These are phyloP conservation scores for Eucalyptus tenuipes DNA, from an alignment of 345 rosid species.

Conservation along the genomic window DNA sequence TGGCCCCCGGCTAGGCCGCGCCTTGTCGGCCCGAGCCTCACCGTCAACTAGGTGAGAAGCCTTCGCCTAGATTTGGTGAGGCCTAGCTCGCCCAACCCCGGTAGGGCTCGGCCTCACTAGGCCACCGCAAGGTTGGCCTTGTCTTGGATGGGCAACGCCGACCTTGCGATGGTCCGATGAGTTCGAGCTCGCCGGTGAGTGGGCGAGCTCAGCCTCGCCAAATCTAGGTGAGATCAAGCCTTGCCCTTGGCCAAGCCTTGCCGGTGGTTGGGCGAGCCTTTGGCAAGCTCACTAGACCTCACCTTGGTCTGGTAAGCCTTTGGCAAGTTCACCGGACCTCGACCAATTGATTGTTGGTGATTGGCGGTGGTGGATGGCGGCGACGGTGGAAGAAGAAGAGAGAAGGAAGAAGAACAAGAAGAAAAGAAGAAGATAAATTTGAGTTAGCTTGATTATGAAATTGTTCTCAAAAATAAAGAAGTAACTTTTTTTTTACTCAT, in stretches of 20 bases:
- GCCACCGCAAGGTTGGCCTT: accelerated
- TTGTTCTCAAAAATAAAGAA: too few relatives aligned
- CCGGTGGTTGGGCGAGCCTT: too few relatives aligned
- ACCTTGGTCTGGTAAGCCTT: accelerated
- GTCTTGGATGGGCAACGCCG: accelerated
- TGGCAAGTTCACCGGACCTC: accelerated
- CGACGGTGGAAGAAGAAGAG: too few relatives aligned
- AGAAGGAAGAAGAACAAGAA: too few relatives aligned
- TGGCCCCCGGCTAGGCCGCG: accelerated
- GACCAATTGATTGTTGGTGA: accelerated
- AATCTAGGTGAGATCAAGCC: too few relatives aligned
- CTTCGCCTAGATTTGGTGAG: too few relatives aligned
- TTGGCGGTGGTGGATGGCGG: too few relatives aligned
- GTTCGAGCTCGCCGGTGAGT: accelerated
- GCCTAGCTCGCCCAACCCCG: accelerated
- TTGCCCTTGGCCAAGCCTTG: too few relatives aligned
- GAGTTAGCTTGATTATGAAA: too few relatives aligned
- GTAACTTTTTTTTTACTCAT: too few relatives aligned
- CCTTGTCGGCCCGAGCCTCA: accelerated
- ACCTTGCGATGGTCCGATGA: accelerated
- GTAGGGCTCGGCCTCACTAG: accelerated
- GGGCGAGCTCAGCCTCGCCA: accelerated
- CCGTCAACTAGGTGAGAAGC: too few relatives aligned
- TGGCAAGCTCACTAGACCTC: accelerated
- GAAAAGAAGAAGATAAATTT: too few relatives aligned